These are phyloP conservation scores for Haematococcus sp. DNA, from an alignment of 139 green algal species.

Conservation along the genomic window DNA sequence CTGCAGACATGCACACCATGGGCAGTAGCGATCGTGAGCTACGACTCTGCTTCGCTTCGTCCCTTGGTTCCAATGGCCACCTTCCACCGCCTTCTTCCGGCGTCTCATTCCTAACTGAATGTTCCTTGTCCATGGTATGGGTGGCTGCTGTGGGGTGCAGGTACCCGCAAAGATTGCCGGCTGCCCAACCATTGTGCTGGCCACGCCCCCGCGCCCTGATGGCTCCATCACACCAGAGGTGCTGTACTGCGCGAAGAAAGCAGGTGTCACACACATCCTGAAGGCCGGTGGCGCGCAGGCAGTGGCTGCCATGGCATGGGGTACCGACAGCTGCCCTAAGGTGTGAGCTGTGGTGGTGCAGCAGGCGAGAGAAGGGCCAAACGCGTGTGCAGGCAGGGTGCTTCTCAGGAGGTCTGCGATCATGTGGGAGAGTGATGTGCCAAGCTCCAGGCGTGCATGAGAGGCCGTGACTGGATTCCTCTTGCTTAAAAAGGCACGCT, in stretches of 20 bases:
- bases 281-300: slow-evolving; percentile 92
- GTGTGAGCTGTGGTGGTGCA: slow-evolving; percentile 26
- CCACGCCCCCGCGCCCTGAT: slow-evolving; percentile 78
- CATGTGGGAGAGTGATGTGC: too few species aligned
- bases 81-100: too few species aligned
- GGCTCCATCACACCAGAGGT: slow-evolving; percentile 72
- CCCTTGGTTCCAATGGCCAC: too few species aligned
- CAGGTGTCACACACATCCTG: slow-evolving; percentile 95
- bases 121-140: too few species aligned
- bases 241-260: slow-evolving; percentile 93
- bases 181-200: slow-evolving; percentile 92
- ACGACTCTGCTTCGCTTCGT: too few species aligned
- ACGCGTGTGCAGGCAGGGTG: slow-evolving; percentile 54
- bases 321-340: slow-evolving; percentile 88
- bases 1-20: too few species aligned
- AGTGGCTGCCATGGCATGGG: slow-evolving; percentile 95
- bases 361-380: slow-evolving; percentile 43
- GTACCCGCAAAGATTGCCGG: slow-evolving; percentile 70
- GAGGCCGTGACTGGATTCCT: too few species aligned
- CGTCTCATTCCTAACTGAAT: too few species aligned
- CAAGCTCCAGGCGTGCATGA: too few species aligned
- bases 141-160: too few species aligned
- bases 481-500: too few species aligned
- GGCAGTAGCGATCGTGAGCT: too few species aligned
- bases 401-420: not conserved